Percentiles rank a stretch among this genome's conserved stretches.
Conservation (phyloP, 108 stramenopile species). For the Nitzschia sp. region DNA sequence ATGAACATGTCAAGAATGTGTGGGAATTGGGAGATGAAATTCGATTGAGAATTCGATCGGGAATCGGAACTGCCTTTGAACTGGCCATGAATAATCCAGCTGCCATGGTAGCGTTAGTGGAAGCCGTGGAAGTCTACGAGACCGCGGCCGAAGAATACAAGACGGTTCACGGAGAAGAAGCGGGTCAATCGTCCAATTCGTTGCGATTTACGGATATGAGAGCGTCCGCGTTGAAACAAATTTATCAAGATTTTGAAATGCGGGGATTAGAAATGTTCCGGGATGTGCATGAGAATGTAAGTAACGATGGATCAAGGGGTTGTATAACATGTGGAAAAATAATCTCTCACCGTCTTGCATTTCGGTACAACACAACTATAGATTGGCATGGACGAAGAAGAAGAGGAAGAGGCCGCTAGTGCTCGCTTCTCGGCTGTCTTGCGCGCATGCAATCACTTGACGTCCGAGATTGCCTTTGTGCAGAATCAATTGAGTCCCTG, state of each 20-base stretch:
- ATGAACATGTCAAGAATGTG: constrained; percentile 89
- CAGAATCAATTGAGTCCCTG: constrained; percentile 87
- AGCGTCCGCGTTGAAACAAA: constrained; percentile 77
- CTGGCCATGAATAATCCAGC: constrained; percentile 82
- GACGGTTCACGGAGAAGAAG: constrained; percentile 60
- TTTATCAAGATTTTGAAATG: constrained; percentile 84
- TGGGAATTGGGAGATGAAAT: constrained; percentile 93
- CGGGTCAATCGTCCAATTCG: constrained; percentile 38
- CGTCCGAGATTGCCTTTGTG: constrained; percentile 81
- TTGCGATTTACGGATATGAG: constrained; percentile 88
- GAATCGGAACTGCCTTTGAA: constrained; percentile 85
- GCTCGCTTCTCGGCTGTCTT: constrained; percentile 78
- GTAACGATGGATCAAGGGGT: background rate
- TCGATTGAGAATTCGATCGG: constrained; percentile 74
- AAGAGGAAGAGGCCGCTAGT: constrained; percentile 59
- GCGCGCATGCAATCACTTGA: constrained; percentile 79
- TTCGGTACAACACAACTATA: constrained; percentile 1
- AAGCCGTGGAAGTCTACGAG: constrained; percentile 89
- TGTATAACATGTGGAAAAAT: background rate
- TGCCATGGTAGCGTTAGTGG: constrained; percentile 89
- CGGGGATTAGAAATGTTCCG: constrained; percentile 78
- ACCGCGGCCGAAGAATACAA: constrained; percentile 71
- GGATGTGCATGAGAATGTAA: constrained; percentile 53
- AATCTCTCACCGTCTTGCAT: too few relatives aligned
- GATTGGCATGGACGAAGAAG: constrained; percentile 38